A percentile compares a stretch with the other conserved stretches of the same genome.
Conservation (phyloP, 495 filamentous ascomycete genomes). For the Penicillium coffeae region DNA sequence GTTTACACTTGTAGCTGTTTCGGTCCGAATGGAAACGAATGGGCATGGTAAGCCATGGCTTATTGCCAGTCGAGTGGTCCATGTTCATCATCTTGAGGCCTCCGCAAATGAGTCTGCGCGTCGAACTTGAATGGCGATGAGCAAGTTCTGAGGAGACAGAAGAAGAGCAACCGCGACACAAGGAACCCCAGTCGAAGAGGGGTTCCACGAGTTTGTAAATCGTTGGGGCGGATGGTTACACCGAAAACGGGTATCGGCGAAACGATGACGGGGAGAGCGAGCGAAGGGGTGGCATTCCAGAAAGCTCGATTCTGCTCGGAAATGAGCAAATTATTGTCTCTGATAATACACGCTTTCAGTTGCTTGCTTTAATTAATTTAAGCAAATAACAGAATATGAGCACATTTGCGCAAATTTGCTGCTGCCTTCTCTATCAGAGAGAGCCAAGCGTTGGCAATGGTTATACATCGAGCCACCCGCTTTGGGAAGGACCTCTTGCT, state of each 20-base stretch:
- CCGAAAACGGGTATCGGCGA: conserved; percentile 13
- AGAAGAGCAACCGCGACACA: neutral
- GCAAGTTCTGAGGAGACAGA: neutral
- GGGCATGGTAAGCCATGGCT: conserved; percentile 44
- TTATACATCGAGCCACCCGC: neutral
- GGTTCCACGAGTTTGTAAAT: neutral
- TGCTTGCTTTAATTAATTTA: no score
- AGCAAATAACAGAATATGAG: no score
- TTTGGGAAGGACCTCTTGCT: no score
- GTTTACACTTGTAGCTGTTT: conserved; percentile 39
- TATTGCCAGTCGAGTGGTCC: conserved; percentile 7
- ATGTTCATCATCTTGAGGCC: conserved; percentile 24
- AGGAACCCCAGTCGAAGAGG: no score
- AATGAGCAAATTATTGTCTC: conserved; percentile 27
- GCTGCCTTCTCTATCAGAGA: no score
- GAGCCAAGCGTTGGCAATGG: no score
- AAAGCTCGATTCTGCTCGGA: conserved; percentile 17
- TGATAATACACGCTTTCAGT: neutral
- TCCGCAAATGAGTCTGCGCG: no score
- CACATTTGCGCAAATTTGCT: conserved; percentile 31
- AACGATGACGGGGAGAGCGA: conserved; percentile 2
- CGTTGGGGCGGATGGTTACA: neutral
- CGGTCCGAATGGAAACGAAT: conserved; percentile 49
- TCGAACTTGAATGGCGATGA: no score
- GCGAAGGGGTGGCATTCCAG: conserved; percentile 3